Conservation (phyloP, 2,329 filamentous ascomycete genomes). For the Botryotinia calthae region DNA sequence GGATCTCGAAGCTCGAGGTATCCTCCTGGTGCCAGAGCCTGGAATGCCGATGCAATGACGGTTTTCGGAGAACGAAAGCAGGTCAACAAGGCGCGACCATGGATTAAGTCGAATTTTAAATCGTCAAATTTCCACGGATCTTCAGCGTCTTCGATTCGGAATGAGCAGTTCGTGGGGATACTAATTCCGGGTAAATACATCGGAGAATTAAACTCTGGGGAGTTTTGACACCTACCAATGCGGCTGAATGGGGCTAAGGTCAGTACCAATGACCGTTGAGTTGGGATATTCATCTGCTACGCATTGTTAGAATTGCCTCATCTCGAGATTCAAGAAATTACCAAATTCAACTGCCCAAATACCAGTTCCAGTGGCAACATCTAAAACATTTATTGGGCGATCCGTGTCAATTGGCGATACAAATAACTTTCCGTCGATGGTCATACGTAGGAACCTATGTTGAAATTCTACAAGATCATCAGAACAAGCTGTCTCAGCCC, state of each 20-base stretch:
- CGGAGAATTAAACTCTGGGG: not conserved
- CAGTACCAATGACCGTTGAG: slow-evolving; percentile 30
- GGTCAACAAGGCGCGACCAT: slow-evolving; percentile 4
- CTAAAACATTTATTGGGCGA: slow-evolving; percentile 8
- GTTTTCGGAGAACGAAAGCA: slow-evolving; percentile 10
- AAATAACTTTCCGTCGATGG: slow-evolving; percentile 15
- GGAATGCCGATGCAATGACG: slow-evolving; percentile 7
- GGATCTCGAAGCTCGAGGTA: slow-evolving; percentile 18
- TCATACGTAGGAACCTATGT: slow-evolving; percentile 14
- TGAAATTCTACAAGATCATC: slow-evolving; percentile 9
- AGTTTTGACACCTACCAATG: slow-evolving; percentile 23
- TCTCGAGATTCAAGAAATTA: slow-evolving; percentile 27
- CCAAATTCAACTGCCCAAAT: slow-evolving; percentile 19
- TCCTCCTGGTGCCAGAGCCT: slow-evolving; percentile 11
- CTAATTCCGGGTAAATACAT: not conserved
- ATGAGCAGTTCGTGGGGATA: slow-evolving; percentile 33
- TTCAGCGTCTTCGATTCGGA: slow-evolving; percentile 39
- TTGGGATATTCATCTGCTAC: slow-evolving; percentile 32
- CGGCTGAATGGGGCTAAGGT: slow-evolving; percentile 34
- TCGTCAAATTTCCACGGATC: slow-evolving; percentile 34
- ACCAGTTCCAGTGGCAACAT: slow-evolving; percentile 17
- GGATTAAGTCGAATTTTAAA: slow-evolving; percentile 11
- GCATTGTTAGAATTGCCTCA: slow-evolving; percentile 24
- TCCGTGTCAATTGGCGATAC: slow-evolving; percentile 6
- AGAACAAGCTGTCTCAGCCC: not conserved